A percentile compares a stretch with the other conserved stretches of the same genome.
Conservation (phyloP, 1,284 basidiomycete species). For the Malassezia nana region DNA sequence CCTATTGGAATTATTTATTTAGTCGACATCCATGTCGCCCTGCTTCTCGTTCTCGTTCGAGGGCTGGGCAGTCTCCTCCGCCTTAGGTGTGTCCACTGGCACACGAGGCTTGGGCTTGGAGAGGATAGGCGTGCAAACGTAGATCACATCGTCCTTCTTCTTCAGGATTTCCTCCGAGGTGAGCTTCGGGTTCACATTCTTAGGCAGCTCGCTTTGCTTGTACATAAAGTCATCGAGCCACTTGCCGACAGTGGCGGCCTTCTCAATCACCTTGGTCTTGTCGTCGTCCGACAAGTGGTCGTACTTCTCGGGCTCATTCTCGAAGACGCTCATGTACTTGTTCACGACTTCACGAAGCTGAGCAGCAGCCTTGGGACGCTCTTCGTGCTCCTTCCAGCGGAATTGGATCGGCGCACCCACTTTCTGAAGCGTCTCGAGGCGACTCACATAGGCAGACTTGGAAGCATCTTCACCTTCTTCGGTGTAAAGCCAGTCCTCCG, state of each 20-base stretch:
- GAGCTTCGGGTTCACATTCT: conserved; percentile 47
- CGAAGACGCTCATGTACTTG: conserved; percentile 39
- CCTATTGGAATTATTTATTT: conserved; percentile 2
- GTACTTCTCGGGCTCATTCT: conserved; percentile 44
- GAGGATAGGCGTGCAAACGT: conserved; percentile 39
- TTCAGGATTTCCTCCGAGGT: conserved; percentile 38
- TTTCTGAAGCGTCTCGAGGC: conserved; percentile 39
- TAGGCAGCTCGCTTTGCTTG: conserved; percentile 46
- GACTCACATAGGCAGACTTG: conserved; percentile 42
- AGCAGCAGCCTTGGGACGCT: conserved; percentile 43
- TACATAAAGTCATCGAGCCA: conserved; percentile 45
- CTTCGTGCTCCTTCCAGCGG: conserved; percentile 40
- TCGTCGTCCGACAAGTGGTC: conserved; percentile 44
- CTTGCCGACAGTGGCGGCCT: conserved; percentile 41
- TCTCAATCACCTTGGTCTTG: conserved; percentile 47
- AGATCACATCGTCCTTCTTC: conserved; percentile 45
- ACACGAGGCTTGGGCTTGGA: conserved; percentile 38
- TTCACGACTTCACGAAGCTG: conserved; percentile 42
- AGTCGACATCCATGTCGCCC: conserved; percentile 46
- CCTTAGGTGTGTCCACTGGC: conserved; percentile 24
- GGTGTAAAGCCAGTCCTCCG: conserved; percentile 48
- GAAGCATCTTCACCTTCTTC: conserved; percentile 46
- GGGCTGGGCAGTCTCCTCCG: conserved; percentile 20
- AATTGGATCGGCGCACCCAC: conserved; percentile 39
- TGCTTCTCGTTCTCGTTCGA: conserved; percentile 21